Evolutionary conservation across 2,329 filamentous ascomycete genomes (phyloP).

Genomic region (Pseudogymnoascus sp.): DNA sequence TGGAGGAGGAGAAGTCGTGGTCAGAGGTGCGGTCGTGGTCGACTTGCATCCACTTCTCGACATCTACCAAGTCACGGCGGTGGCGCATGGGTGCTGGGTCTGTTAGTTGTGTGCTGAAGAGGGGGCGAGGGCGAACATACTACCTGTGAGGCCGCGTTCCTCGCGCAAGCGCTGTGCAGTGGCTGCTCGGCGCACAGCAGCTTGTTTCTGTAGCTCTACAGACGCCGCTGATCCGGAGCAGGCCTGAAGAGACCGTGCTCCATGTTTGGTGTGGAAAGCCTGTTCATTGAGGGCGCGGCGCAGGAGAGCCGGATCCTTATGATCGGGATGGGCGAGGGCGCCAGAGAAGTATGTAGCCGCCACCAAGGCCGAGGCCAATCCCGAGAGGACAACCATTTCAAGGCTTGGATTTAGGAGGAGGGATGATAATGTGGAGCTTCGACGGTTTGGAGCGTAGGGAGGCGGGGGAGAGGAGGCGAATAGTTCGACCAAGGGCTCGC

Average conservation of each 20-base stretch:
- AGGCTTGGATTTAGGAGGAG: neutral
- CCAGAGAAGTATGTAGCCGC: neutral
- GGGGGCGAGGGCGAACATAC: neutral
- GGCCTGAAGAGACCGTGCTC: neutral
- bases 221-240: neutral
- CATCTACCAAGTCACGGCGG: neutral
- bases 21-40: neutral
- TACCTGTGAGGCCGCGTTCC: neutral
- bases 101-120: neutral
- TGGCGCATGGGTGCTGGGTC: neutral
- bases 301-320: neutral
- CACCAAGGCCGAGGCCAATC: neutral
- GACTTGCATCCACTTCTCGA: neutral
- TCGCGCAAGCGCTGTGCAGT: neutral
- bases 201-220: neutral
- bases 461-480: neutral
- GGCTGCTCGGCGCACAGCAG: neutral
- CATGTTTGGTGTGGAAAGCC: neutral
- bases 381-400: neutral
- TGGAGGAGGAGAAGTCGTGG: neutral
- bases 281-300: neutral
- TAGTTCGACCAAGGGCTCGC: neutral
- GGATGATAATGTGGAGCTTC: neutral
- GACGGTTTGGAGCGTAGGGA: neutral
- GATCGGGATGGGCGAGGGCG: neutral